phyloP scores from a whole-genome alignment of 768 basidiomycete species.

The Agaricus sinodeliciosus region DNA sequence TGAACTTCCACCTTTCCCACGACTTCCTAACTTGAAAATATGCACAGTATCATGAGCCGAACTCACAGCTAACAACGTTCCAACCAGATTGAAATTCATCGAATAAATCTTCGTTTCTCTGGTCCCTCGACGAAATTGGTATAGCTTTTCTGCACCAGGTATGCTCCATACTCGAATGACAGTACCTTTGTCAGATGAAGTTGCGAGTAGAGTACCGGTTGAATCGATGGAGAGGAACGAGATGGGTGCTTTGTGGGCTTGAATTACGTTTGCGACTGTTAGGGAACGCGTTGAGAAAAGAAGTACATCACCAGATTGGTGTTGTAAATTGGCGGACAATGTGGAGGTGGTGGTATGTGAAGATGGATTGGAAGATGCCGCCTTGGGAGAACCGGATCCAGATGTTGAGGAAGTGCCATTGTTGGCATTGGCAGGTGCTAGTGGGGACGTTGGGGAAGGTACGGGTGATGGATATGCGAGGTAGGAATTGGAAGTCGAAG shows the following conservation, averaged over 20 bases:
- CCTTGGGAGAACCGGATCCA: neutral
- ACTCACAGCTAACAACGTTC: conserved; percentile 82
- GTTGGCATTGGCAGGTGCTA: conserved; percentile 22
- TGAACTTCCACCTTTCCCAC: conserved; percentile 9
- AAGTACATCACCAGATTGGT: conserved; percentile 79
- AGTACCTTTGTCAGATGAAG: conserved; percentile 91
- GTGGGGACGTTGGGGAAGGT: conserved; percentile 68
- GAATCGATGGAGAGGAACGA: conserved; percentile 83
- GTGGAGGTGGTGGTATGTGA: conserved; percentile 20
- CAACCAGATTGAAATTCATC: conserved; percentile 74
- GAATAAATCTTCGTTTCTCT: conserved; percentile 82
- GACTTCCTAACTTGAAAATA: conserved; percentile 75
- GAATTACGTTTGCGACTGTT: conserved; percentile 91
- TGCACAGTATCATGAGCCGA: conserved; percentile 95
- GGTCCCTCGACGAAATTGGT: conserved; percentile 91
- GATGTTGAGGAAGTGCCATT: neutral
- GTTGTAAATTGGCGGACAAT: conserved; percentile 21
- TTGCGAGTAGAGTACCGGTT: conserved; percentile 85
- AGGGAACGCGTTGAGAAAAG: conserved; percentile 91
- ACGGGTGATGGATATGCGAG: conserved; percentile 96
- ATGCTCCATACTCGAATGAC: conserved; percentile 93
- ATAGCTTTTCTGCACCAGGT: conserved; percentile 87
- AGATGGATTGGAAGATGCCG: neutral
- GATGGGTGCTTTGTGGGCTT: conserved; percentile 93
- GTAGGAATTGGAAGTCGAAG: conserved; percentile 88